Evolutionary conservation across 805 yeast species (phyloP), one percentile per base, ranked within the genome.

Genomic region (Wickerhamomyces alni): DNA sequence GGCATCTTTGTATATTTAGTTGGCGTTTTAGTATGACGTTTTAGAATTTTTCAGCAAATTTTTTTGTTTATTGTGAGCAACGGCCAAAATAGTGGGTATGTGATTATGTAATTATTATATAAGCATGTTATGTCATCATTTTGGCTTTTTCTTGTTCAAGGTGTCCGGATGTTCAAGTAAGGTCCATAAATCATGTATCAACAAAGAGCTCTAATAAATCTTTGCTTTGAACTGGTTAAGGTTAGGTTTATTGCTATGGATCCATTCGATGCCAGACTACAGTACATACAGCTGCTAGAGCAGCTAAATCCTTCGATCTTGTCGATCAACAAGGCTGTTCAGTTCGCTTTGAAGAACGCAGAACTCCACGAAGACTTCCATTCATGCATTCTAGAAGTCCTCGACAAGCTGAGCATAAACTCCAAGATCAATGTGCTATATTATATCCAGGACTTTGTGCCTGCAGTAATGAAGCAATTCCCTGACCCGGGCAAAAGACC

Each of bases 231-330:
- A n/a, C n/a, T n/a, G n/a, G n/a, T n/a, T n/a, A n/a, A n/a, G n/a
- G n/a, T n/a, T n/a, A n/a, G n/a, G n/a, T n/a, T n/a, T n/a, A n/a
- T 17, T 5, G 13, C 11, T 2, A 87, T 89, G 95, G 96, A 89
- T 57, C 80, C 96, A 1, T 86, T 91, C 58, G 96, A 87, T 54
- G 88, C 89, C 5, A 73, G 91, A 42, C 64, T 87, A 34, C 83
- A 82, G 59, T 82, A 89, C 51, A 70, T 77, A 6, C 85, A 80
- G 50, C 74, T 79, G 33, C 67, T 89, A 39, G 72, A 79, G 48
- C 59, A 69, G 7, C 63, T 91, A 31, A 80, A 77, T 32, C 89
- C 95, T 0, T 72, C 87, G 1, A 62, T 67, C 36, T 73, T 63
- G 48, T 65, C 67, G n/a, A 63, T 77, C 25, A 59, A 38, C 37